Evolutionary conservation across 176 grass and related monocot genomes (phyloP).

Genomic region (Eleusine coracana): DNA sequence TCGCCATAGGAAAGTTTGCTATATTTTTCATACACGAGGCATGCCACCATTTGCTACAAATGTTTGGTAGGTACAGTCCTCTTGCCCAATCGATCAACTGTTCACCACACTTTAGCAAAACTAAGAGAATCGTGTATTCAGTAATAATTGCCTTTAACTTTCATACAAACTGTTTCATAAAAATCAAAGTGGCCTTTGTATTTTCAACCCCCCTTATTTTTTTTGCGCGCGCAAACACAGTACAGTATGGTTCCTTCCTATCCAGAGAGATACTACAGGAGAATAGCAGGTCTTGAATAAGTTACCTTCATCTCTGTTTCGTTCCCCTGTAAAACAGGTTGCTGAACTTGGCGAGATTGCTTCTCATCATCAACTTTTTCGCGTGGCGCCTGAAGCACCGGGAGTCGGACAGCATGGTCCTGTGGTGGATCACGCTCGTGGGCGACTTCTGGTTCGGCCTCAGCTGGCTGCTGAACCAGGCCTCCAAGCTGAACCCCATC

Average conservation of each 20-base stretch:
- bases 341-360: slow-evolving; percentile 42
- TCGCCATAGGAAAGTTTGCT: background rate
- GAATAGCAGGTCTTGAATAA: background rate
- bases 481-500: slow-evolving; percentile 44
- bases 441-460: slow-evolving; percentile 58
- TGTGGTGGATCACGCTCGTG: slow-evolving; percentile 51
- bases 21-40: background rate
- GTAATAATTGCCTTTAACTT: too few relatives aligned
- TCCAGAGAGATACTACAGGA: too few relatives aligned
- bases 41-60: background rate
- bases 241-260: too few relatives aligned
- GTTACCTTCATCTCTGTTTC: background rate
- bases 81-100: background rate
- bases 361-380: slow-evolving; percentile 50
- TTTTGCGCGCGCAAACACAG: too few relatives aligned
- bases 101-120: too few relatives aligned
- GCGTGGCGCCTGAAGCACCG: slow-evolving; percentile 48
- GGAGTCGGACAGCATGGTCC: slow-evolving; percentile 35
- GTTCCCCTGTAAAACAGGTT: slow-evolving; percentile 22
- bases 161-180: too few relatives aligned
- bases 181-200: too few relatives aligned
- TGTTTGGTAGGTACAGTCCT: background rate
- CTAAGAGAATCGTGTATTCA: too few relatives aligned
- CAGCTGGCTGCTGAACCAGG: slow-evolving; percentile 49
- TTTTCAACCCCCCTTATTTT: too few relatives aligned